These are phyloP conservation scores for Thelonectria discophora DNA, from an alignment of 2,329 filamentous ascomycete genomes.

Conservation along the genomic window DNA sequence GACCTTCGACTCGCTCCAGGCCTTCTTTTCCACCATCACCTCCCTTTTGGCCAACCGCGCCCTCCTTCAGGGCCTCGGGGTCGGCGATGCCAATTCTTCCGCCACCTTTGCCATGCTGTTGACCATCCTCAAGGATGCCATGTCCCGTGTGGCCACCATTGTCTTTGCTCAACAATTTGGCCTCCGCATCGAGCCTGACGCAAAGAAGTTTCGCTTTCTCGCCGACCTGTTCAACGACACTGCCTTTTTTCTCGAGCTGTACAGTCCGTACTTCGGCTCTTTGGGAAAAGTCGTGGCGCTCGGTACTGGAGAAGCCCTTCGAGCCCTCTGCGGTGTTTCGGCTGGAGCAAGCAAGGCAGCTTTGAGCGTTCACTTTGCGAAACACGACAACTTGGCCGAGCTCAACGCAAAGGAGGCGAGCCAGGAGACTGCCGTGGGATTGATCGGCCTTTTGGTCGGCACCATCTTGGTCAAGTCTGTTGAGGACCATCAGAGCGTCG, in stretches of 20 bases:
- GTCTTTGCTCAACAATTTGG: constrained; percentile 85
- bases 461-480: constrained; percentile 82
- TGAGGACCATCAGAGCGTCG: constrained; percentile 75
- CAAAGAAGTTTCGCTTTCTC: constrained; percentile 87
- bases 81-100: constrained; percentile 80
- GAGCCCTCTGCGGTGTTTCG: constrained; percentile 84
- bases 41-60: constrained; percentile 82
- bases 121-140: constrained; percentile 82
- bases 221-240: constrained; percentile 90
- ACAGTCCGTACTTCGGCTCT: constrained; percentile 76
- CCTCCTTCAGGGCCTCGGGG: constrained; percentile 81
- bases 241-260: constrained; percentile 84
- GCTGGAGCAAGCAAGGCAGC: constrained; percentile 91
- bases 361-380: constrained; percentile 90
- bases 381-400: constrained; percentile 86
- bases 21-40: constrained; percentile 84
- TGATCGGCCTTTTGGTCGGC: constrained; percentile 86
- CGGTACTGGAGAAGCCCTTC: constrained; percentile 59
- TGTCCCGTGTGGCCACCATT: constrained; percentile 84
- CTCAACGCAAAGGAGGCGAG: constrained; percentile 95
- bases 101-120: constrained; percentile 84
- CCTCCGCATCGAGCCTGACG: constrained; percentile 85
- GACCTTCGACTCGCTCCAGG: constrained; percentile 79
- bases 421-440: constrained; percentile 91
- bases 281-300: constrained; percentile 60